Evolutionary conservation across 768 basidiomycete genomes (phyloP), one percentile per base, ranked within the genome.

Genomic region (Termitomyces sp.): DNA sequence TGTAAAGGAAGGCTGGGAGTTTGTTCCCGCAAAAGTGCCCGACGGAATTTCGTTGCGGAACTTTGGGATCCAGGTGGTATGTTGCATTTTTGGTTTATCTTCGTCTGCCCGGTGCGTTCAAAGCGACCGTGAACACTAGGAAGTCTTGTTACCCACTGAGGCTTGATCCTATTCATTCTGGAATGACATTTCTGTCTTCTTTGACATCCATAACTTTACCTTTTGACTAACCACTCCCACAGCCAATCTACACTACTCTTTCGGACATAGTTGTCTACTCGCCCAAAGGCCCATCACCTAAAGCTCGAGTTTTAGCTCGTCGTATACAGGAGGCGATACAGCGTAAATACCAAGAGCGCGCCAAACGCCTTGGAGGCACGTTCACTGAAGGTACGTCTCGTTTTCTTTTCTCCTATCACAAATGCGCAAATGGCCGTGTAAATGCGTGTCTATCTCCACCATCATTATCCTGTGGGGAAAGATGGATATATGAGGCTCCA

Each of bases 231-330:
- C 38, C 30, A n/a, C 50, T 38, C 50, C 30, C 44, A 49, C 48
- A 92, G 91, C 85, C 90, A 47, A 89, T 95, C 58, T 93, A 91
- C 65, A 87, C 88, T 1, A 88, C 91, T 7, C 77, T 96, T n/a
- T 93, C 91, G 48, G 94, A 96, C 66, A 85, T 96, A 40, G 87
- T 95, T 62, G 75, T 96, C 30, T 95, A 95, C 72, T 93, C 91
- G 14, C 91, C 91, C 8, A 80, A 73, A 43, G 91, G 91, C 12
- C 77, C 78, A 0, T 76, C 77, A 2, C 75, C 77, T 8, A 77
- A 80, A n/a, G 82, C 88, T 0, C 67, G 85, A 46, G 73, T 79
- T 26, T 78, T 90, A 36, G 90, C 90, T 0, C 77, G 83, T 54
- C 78, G 85, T 36, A 89, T 92, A 67, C 81, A 79, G 62, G 74